A percentile compares a stretch with the other conserved stretches of the same genome.
Evolutionary conservation across 176 grass and related monocot species (phyloP).

Genomic region (Oryza punctata): DNA sequence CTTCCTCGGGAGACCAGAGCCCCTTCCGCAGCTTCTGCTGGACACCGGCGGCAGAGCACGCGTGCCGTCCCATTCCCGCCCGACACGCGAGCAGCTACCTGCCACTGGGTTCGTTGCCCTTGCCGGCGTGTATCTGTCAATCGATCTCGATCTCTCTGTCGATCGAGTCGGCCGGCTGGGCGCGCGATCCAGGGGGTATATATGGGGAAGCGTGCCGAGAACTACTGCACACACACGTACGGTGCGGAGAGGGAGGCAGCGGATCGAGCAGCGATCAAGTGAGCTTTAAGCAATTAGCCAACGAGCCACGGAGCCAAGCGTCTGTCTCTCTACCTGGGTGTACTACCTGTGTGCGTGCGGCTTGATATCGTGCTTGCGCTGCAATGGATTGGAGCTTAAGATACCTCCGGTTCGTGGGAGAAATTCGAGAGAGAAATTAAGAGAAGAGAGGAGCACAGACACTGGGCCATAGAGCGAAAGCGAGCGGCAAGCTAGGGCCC

Average conservation of each 20-base stretch:
- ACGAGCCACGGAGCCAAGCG: not conserved
- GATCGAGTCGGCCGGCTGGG: conserved; percentile 7
- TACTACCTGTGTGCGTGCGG: not conserved
- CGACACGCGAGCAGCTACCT: conserved; percentile 14
- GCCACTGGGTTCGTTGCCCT: conserved; percentile 31
- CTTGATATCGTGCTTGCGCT: conserved; percentile 33
- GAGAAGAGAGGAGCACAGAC: not conserved
- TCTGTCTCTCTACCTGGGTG: not conserved
- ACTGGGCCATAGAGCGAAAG: not conserved
- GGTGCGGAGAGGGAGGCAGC: conserved; percentile 8
- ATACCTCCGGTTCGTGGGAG: conserved; percentile 42
- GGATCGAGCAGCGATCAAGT: conserved; percentile 64
- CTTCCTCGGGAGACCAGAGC: conserved; percentile 87
- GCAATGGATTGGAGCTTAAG: conserved; percentile 81
- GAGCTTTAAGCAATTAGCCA: conserved; percentile 61
- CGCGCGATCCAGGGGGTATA: conserved; percentile 43
- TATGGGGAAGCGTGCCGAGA: conserved; percentile 66
- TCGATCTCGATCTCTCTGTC: conserved; percentile 44
- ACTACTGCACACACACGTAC: conserved; percentile 37
- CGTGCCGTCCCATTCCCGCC: conserved; percentile 67
- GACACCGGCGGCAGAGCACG: conserved; percentile 50
- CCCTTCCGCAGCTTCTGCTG: conserved; percentile 90
- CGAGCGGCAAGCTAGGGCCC: not conserved
- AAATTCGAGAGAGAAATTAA: conserved; percentile 19
- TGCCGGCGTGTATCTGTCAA: conserved; percentile 35